Base-by-base conservation (phyloP, 805 yeast species). In the Teunomyces atbi region DNA sequence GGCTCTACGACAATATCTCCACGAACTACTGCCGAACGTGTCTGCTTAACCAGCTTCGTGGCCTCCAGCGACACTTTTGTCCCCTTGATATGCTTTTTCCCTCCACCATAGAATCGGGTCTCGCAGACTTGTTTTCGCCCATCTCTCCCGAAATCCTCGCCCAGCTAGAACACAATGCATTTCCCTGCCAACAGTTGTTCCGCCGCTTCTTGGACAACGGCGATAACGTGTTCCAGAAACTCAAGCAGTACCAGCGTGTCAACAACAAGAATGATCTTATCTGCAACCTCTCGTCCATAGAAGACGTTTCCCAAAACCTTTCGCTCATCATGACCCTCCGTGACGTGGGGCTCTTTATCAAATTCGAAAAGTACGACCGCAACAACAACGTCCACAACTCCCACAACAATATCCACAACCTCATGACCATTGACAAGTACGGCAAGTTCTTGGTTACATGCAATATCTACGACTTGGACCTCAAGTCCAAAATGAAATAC, bases 1-100 rank as follows among this genome's bases (percentile, higher is more conserved):
- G 86, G 86, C 65, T 82, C 11, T 57, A 66, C 27, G 77, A 71
- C 51, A 74, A 79, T 32, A 68, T 65, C 12, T 57, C 57, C 30
- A 71, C 79, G 3, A 50, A 60, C 40, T 68, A 72, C 20, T 82
- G 87, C 53, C 62, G 87, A 5, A 82, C 84, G 3, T 82, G 87
- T 55, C 83, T 83, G 46, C 63, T 79, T 34, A 68, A 71, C 46
- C 65, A 60, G 27, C 49, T 61, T 40, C 66, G 72, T 27, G 62
- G 61, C 1, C 57, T 60, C 11, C 42, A 53, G 5, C 54, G 69
- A 6, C 69, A 73, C 42, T 76, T 75, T 55, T 81, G 86, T 53
- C 77, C 82, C 0, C 53, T 76, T 18, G 77, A 71, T 42, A 56
- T 81, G 19, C 57, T 70, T 6, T 62, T 68, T 29, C 48, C 52